A percentile compares a stretch with the other conserved stretches of the same genome.
These are phyloP conservation scores for Canariomyces notabilis DNA, from an alignment of 2,329 filamentous ascomycete species.

Conservation along the genomic window DNA sequence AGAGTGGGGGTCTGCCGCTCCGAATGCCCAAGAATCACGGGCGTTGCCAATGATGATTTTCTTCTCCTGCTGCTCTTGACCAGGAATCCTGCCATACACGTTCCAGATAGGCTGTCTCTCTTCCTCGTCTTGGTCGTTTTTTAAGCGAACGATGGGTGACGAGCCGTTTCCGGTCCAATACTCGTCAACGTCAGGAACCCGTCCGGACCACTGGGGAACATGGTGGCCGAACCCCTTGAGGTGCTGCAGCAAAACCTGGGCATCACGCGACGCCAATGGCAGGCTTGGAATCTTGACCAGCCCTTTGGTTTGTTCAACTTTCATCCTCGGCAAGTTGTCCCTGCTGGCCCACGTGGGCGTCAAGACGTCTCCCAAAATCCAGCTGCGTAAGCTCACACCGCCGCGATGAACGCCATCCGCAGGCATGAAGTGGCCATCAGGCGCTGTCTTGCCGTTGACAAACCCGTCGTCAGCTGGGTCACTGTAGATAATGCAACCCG, in stretches of 20 bases:
- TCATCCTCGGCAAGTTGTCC: conserved; percentile 57
- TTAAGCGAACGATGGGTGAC: conserved; percentile 73
- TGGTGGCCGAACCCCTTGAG: conserved; percentile 69
- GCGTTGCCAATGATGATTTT: conserved; percentile 89
- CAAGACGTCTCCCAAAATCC: conserved; percentile 84
- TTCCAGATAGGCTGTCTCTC: conserved; percentile 87
- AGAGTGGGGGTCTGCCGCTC: conserved; percentile 77
- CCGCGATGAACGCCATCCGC: conserved; percentile 78
- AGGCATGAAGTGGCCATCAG: conserved; percentile 75
- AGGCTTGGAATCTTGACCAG: conserved; percentile 83
- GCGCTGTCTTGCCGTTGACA: conserved; percentile 64
- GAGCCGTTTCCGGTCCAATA: conserved; percentile 80
- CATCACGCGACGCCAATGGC: conserved; percentile 85
- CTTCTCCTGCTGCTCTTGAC: conserved; percentile 78
- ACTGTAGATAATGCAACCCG: conserved; percentile 86
- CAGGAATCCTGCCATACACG: conserved; percentile 75
- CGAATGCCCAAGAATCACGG: conserved; percentile 87
- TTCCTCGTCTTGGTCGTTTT: conserved; percentile 82
- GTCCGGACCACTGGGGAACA: conserved; percentile 70
- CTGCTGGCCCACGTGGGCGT: conserved; percentile 81
- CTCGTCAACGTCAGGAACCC: conserved; percentile 66
- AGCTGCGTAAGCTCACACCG: conserved; percentile 72
- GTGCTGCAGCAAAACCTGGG: conserved; percentile 69
- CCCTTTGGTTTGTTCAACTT: conserved; percentile 64
- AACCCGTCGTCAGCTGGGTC: conserved; percentile 86